Evolutionary conservation across 495 filamentous ascomycete species (phyloP), one percentile per base, ranked within the genome.

Genomic region (Annulohypoxylon moriforme): DNA sequence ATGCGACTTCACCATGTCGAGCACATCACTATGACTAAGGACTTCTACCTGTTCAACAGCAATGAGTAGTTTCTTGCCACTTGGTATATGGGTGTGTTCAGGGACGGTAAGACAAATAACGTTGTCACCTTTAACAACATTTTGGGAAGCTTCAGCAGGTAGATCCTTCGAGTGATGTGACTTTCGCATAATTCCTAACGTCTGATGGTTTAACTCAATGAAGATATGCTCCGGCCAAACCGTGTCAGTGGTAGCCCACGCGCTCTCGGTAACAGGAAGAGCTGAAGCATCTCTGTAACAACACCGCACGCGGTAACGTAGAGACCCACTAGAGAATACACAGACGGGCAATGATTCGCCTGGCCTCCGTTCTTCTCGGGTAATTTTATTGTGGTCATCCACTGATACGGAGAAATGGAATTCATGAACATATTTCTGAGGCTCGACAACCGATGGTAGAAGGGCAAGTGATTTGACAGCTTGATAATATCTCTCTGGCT

Each of bases 211-310:
- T 56, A 96, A 76, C n/a, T 84, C 80, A 40, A 96, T 78, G 67
- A 89, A 93, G 5, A 93, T 83, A 55, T 88, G 83, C 42, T 85
- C 81, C 11, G 94, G 94, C 94, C 94, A 97, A 38, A 74, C 69
- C 20, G 86, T 89, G 34, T 92, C 88, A 18, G 80, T 67, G 10
- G 83, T 83, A 16, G 84, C 79, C 93, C 94, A 97, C 4, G 84
- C 75, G 16, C 77, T 68, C 18, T 88, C 79, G 7, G 72, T 73
- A 11, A 76, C 34, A 1, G 70, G 3, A 24, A 53, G 22, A 1
- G 34, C 14, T 7, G 55, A 61, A 25, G 40, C 52, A 14, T 47
- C 62, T 9, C 53, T 31, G 11, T 57, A 57, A 68, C 79, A 84
- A 52, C 80, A 80, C 29, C 82, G 68, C 6, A 83, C 9, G 18